A percentile compares a stretch with the other conserved stretches of the same genome.
Evolutionary conservation across 169 alveolate genomes (phyloP).

Genomic region (Plasmodium coatneyi): DNA sequence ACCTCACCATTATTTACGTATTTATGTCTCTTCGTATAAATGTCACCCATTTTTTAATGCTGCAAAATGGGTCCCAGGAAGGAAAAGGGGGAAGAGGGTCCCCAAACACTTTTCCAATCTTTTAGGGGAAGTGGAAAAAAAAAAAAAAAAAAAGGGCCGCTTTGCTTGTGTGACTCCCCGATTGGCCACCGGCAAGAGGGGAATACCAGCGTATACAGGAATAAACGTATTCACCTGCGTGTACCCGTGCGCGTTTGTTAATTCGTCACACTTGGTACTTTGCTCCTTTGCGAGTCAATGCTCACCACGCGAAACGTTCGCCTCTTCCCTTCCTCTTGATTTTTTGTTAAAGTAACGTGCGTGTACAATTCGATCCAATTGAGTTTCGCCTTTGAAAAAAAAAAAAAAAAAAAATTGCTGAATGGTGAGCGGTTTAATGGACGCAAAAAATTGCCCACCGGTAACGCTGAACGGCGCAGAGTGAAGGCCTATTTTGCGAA

Average conservation of each 20-base stretch:
- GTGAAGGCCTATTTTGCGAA: not conserved
- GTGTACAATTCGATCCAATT: not conserved
- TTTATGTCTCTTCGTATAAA: constrained; percentile 65
- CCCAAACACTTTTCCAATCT: not conserved
- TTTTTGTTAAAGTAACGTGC: not conserved
- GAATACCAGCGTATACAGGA: not conserved
- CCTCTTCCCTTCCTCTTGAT: not conserved
- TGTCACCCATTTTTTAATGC: constrained; percentile 43
- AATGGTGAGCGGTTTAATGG: too few species aligned
- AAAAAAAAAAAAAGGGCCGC: not conserved
- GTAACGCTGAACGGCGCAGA: not conserved
- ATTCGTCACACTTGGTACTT: not conserved
- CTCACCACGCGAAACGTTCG: not conserved
- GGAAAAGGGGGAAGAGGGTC: not conserved
- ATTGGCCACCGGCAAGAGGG: not conserved
- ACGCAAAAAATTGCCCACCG: not conserved
- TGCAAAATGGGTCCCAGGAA: not conserved
- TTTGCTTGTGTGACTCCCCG: not conserved
- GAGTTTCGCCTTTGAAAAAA: not conserved
- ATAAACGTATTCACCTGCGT: not conserved
- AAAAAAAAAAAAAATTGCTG: not conserved
- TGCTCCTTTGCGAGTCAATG: not conserved
- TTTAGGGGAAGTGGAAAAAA: not conserved
- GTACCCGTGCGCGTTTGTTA: not conserved
- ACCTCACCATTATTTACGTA: constrained; percentile 50